Conservation (phyloP, 108 stramenopile genomes). For the Pseudonitzschia multistriata region DNA sequence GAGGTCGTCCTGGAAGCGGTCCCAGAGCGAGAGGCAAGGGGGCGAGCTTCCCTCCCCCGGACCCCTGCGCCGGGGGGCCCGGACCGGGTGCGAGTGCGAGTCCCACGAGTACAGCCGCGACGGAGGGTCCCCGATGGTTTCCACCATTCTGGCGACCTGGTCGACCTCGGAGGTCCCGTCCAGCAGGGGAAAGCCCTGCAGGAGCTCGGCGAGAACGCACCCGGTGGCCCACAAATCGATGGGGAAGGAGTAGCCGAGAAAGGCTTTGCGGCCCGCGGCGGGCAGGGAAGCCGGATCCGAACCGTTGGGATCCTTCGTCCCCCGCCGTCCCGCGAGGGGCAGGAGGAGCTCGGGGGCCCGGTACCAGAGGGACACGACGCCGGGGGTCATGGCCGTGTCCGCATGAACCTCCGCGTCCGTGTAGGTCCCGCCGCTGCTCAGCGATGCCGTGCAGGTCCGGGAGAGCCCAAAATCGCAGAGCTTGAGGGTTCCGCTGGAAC, state of each 20-base stretch:
- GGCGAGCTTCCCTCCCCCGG: not conserved
- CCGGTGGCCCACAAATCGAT: constrained; percentile 88
- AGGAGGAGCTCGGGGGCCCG: constrained; percentile 89
- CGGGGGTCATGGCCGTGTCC: constrained; percentile 60
- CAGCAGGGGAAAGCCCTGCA: constrained; percentile 74
- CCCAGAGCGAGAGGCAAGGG: constrained; percentile 22
- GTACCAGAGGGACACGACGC: constrained; percentile 93
- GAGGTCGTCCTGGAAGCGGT: constrained; percentile 28
- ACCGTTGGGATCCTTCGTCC: too few species aligned
- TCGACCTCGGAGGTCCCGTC: constrained; percentile 77
- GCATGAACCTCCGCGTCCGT: not conserved
- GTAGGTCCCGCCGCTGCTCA: not conserved
- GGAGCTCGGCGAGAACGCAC: constrained; percentile 86
- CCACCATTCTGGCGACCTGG: constrained; percentile 75
- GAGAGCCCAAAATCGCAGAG: constrained; percentile 91
- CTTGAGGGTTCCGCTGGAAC: constrained; percentile 44
- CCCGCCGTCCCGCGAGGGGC: not conserved
- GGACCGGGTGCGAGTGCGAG: not conserved
- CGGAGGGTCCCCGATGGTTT: constrained; percentile 56
- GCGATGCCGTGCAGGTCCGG: constrained; percentile 37
- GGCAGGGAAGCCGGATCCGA: too few species aligned
- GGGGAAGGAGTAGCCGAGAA: constrained; percentile 48
- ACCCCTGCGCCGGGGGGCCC: not conserved
- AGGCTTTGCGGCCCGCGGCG: not conserved
- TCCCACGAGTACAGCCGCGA: constrained; percentile 14